These are phyloP conservation scores for Fabrea salina DNA, from an alignment of 169 alveolate genomes.

Conservation along the genomic window DNA sequence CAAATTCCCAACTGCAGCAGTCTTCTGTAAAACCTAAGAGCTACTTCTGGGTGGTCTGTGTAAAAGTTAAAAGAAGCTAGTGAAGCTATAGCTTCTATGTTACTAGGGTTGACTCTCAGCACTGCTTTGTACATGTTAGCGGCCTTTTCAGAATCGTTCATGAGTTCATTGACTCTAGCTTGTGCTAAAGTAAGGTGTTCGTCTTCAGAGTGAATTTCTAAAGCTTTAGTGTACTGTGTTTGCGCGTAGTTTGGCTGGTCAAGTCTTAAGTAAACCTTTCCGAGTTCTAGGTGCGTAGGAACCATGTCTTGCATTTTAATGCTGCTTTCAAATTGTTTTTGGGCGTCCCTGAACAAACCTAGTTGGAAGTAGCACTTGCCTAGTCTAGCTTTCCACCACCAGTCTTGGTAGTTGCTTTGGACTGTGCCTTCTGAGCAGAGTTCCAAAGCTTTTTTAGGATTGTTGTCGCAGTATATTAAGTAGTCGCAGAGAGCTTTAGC, in stretches of 20 bases:
- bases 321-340: constrained; percentile 79
- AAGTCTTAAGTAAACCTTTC: constrained; percentile 75
- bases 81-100: constrained; percentile 87
- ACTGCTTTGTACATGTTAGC: constrained; percentile 68
- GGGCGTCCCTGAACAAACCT: constrained; percentile 86
- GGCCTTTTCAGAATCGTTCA: constrained; percentile 66
- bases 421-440: constrained; percentile 86
- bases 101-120: constrained; percentile 75
- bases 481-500: constrained; percentile 88
- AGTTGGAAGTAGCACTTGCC: constrained; percentile 85
- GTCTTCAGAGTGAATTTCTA: constrained; percentile 73
- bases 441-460: constrained; percentile 85
- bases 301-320: constrained; percentile 65
- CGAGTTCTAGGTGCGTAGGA: constrained; percentile 74
- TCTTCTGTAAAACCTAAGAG: constrained; percentile 84
- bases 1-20: constrained; percentile 81
- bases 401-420: constrained; percentile 70
- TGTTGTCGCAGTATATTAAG: constrained; percentile 83
- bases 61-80: constrained; percentile 87
- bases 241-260: constrained; percentile 84
- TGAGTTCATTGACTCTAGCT: constrained; percentile 77
- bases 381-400: constrained; percentile 92
- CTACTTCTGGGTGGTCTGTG: constrained; percentile 88
- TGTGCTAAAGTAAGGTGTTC: constrained; percentile 61
- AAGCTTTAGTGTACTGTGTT: constrained; percentile 66